phyloP scores from a whole-genome alignment of 352 stramenopile species.

The Phytophthora foliorum region DNA sequence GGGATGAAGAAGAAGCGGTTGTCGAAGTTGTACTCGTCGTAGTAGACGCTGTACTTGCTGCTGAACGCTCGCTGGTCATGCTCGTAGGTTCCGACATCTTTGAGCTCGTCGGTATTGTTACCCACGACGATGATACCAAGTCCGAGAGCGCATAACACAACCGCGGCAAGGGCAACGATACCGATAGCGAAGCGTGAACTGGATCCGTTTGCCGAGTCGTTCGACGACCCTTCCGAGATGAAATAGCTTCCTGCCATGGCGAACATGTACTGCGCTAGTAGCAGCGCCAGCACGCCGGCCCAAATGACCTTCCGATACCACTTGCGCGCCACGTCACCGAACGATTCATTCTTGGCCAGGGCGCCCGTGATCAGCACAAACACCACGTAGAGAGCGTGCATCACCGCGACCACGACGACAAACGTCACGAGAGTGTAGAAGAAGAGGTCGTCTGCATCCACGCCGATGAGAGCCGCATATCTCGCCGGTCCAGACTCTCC shows the following conservation, averaged over 20 bases:
- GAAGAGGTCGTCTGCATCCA: slow-evolving; percentile 75
- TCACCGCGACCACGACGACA: slow-evolving; percentile 56
- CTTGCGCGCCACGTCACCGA: slow-evolving; percentile 59
- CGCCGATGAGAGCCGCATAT: slow-evolving; percentile 76
- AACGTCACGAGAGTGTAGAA: slow-evolving; percentile 86
- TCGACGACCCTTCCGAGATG: slow-evolving; percentile 52
- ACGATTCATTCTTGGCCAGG: slow-evolving; percentile 69
- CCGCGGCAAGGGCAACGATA: slow-evolving; percentile 52
- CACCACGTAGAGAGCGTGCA: slow-evolving; percentile 77
- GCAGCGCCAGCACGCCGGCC: slow-evolving; percentile 69
- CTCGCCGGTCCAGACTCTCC: slow-evolving; percentile 70
- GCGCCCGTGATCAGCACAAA: slow-evolving; percentile 56
- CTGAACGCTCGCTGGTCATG: slow-evolving; percentile 85
- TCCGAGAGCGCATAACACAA: slow-evolving; percentile 67
- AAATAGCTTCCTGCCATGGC: slow-evolving; percentile 86
- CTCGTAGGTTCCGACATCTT: slow-evolving; percentile 79
- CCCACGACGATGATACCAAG: slow-evolving; percentile 78
- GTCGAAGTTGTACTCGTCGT: slow-evolving; percentile 92
- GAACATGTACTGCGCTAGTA: slow-evolving; percentile 90
- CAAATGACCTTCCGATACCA: slow-evolving; percentile 90
- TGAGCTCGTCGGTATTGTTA: slow-evolving; percentile 72
- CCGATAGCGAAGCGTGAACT: slow-evolving; percentile 55
- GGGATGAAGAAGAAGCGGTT: slow-evolving; percentile 92
- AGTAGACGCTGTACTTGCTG: slow-evolving; percentile 88
- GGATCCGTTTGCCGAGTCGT: slow-evolving; percentile 40